Evolutionary conservation across 2,329 filamentous ascomycete species (phyloP).

Genomic region (Alternaria arbusti): DNA sequence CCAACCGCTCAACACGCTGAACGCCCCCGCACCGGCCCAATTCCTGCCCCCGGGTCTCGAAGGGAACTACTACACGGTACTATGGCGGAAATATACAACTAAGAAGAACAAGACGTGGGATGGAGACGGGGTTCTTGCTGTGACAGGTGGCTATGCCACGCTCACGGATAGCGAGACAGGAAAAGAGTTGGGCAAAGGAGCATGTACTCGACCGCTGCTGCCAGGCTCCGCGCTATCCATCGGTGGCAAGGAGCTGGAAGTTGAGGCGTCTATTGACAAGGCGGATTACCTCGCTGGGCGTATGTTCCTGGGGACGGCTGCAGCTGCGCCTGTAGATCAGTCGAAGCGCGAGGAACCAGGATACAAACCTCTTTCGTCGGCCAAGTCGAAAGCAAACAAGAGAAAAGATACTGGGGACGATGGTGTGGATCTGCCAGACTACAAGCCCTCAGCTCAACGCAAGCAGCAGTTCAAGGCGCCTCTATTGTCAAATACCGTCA

Average conservation of each 20-base stretch:
- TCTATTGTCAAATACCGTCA: slow-evolving; percentile 59
- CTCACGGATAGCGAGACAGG: slow-evolving; percentile 67
- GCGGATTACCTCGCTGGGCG: slow-evolving; percentile 63
- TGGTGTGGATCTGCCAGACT: slow-evolving; percentile 47
- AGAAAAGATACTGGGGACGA: slow-evolving; percentile 13
- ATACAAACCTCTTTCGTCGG: slow-evolving; percentile 19
- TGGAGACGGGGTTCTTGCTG: slow-evolving; percentile 70
- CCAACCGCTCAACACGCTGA: slow-evolving; percentile 39
- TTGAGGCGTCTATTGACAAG: slow-evolving; percentile 67
- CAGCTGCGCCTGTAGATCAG: slow-evolving; percentile 24
- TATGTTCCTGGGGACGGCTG: slow-evolving; percentile 49
- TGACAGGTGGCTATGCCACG: slow-evolving; percentile 63
- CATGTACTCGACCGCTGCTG: slow-evolving; percentile 63
- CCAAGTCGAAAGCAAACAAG: slow-evolving; percentile 23
- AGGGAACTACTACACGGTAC: slow-evolving; percentile 52
- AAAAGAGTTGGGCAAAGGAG: slow-evolving; percentile 65
- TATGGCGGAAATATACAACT: slow-evolving; percentile 69
- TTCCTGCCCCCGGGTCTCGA: slow-evolving; percentile 30
- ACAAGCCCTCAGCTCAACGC: slow-evolving; percentile 47
- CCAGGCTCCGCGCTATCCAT: slow-evolving; percentile 67
- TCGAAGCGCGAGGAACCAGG: slow-evolving; percentile 20
- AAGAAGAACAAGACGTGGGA: slow-evolving; percentile 83
- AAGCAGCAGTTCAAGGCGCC: slow-evolving; percentile 68
- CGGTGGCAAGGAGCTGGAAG: slow-evolving; percentile 71
- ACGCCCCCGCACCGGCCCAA: slow-evolving; percentile 26